Base-by-base conservation (phyloP, 2,329 filamentous ascomycete species). In the Pestalotiopsis sp. region DNA sequence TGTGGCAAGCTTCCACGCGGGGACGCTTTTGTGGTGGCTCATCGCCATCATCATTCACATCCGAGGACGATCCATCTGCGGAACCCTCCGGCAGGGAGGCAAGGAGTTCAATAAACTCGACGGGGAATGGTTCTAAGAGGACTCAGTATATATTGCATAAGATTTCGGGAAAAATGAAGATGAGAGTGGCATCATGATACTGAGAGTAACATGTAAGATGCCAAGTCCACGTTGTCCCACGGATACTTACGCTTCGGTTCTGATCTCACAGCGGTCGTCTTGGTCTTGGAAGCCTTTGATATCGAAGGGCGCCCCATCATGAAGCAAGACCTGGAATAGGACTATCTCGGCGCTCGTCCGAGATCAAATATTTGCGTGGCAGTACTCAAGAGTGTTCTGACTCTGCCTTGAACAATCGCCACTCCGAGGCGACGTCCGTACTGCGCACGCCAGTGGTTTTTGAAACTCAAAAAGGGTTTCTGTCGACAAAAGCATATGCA, bases 1-100 rank as follows among this genome's bases (percentile, higher is more conserved):
- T 62, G n/a, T 58, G 27, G 11, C 63, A 17, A 12, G 60, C 25
- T 9, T 72, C 73, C 7, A 72, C 23, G 20, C 73, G 71, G 38
- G 67, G 57, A 17, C 75, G 75, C 63, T 78, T 78, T 20, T 36
- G 39, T 11, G 70, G 69, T 38, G 68, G 72, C n/a, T 71, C 72
- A 27, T 59, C 49, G 12, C 9, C 20, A 6, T 60, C 52, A 17
- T 69, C 65, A 25, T 60, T 23, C n/a, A 41, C 57, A 61, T 52
- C 49, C 20, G 62, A 38, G 3, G 60, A 49, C 17, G 61, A 52
- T 17, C 27, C 27, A 5, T 31, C 27, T 1, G 5, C 6, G 27
- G 27, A 31, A 31, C 27, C 27, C 5, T 7, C 27, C 27, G 27
- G 27, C 27, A 31, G 27, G 27, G 27, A 31, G 6, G 27, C 7